Evolutionary conservation across 2,329 filamentous ascomycete species (phyloP).

Genomic region (Neurospora sp.): DNA sequence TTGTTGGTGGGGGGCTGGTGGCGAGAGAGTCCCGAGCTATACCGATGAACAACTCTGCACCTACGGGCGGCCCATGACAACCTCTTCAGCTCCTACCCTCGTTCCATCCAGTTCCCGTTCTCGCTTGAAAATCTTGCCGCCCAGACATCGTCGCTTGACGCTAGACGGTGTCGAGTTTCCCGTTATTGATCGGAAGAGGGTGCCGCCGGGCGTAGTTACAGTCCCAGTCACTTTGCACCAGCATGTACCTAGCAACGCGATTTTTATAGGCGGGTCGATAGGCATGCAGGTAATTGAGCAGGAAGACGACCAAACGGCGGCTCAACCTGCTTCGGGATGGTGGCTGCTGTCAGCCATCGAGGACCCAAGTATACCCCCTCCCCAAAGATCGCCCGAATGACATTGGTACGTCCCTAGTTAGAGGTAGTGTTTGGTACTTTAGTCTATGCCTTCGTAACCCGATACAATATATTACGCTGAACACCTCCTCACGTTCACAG

Average conservation of each 20-base stretch:
- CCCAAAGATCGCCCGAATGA: neutral
- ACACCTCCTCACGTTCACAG: too few species aligned
- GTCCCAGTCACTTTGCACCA: constrained; percentile 1
- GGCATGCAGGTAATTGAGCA: constrained; percentile 4
- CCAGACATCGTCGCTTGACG: neutral
- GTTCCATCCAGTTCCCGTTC: too few species aligned
- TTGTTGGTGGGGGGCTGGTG: constrained; percentile 8
- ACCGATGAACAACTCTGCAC: constrained; percentile 1
- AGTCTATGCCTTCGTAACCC: too few species aligned
- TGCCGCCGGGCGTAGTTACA: constrained; percentile 2
- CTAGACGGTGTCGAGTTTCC: constrained; percentile 8
- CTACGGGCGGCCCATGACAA: too few species aligned
- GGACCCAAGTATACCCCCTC: neutral
- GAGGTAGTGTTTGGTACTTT: neutral
- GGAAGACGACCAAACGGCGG: constrained; percentile 2
- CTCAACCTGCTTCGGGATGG: constrained; percentile 7
- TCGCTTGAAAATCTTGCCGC: neutral
- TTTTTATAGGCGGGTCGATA: constrained; percentile 1
- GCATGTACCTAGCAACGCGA: neutral
- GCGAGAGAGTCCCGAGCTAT: neutral
- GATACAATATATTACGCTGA: too few species aligned
- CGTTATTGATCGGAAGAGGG: neutral
- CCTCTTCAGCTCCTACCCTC: too few species aligned
- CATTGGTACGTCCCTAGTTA: neutral
- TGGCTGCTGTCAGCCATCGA: neutral